These are phyloP conservation scores for Penicillium sp. DNA, from an alignment of 2,329 filamentous ascomycete species.

Conservation along the genomic window DNA sequence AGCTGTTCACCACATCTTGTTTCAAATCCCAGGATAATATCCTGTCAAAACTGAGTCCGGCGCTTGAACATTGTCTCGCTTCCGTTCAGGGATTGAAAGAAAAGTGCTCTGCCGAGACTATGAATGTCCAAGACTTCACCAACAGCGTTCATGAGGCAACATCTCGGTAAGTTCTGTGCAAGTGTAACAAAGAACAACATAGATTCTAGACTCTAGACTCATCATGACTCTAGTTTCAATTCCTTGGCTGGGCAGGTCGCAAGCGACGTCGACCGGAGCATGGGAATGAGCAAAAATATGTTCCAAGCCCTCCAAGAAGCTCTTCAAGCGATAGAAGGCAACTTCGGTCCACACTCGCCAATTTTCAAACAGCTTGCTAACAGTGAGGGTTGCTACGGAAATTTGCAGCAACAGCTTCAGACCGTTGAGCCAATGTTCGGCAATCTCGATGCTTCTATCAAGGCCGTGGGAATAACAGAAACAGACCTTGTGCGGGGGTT, in stretches of 20 bases:
- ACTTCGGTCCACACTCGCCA: constrained; percentile 18
- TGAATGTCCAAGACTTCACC: constrained; percentile 22
- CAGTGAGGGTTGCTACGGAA: constrained; percentile 18
- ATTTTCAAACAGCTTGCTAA: constrained; percentile 26
- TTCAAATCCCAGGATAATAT: constrained; percentile 15
- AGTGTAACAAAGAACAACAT: background rate
- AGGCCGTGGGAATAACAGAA: constrained; percentile 25
- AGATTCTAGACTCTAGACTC: background rate
- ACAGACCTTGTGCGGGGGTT: constrained; percentile 33
- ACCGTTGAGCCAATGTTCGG: constrained; percentile 20
- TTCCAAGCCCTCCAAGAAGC: constrained; percentile 22
- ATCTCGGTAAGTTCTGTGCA: constrained; percentile 26
- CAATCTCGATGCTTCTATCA: constrained; percentile 20
- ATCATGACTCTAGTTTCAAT: constrained; percentile 23
- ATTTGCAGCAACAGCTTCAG: constrained; percentile 23
- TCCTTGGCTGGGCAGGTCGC: constrained; percentile 16
- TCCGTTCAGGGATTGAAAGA: constrained; percentile 20
- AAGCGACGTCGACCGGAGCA: constrained; percentile 17
- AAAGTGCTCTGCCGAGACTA: constrained; percentile 13
- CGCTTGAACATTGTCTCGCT: constrained; percentile 16
- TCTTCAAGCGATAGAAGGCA: constrained; percentile 20
- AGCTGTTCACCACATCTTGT: constrained; percentile 15
- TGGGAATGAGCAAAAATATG: constrained; percentile 16
- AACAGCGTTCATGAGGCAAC: constrained; percentile 17
- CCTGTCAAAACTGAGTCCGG: constrained; percentile 15